Evolutionary conservation across 2,329 filamentous ascomycete species (phyloP).

Genomic region (Fusarium cyanostomum): DNA sequence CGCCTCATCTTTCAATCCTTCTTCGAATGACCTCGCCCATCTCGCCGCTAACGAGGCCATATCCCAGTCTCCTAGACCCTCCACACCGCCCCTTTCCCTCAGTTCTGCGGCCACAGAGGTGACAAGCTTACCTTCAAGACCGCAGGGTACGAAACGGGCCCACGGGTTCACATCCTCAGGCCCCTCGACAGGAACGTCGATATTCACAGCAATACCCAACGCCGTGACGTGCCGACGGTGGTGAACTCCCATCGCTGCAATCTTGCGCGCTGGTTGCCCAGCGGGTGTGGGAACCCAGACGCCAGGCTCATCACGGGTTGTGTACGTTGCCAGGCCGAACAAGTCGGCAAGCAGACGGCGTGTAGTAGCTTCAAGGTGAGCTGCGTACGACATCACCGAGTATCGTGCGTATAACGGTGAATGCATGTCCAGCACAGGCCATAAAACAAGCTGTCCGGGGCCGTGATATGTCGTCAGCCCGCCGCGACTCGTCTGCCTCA

Average conservation of each 20-base stretch:
- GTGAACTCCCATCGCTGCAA: constrained; percentile 93
- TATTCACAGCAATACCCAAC: constrained; percentile 84
- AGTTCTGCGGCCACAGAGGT: constrained; percentile 75
- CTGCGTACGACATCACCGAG: constrained; percentile 79
- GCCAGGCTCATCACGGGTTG: constrained; percentile 80
- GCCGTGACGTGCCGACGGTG: constrained; percentile 83
- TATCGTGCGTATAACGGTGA: constrained; percentile 64
- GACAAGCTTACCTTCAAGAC: constrained; percentile 79
- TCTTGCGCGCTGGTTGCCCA: constrained; percentile 68
- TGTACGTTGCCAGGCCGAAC: constrained; percentile 67
- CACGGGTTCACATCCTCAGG: constrained; percentile 58
- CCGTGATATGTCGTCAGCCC: constrained; percentile 96
- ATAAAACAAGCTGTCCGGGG: constrained; percentile 91
- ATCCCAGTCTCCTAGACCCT: constrained; percentile 38
- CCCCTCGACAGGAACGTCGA: constrained; percentile 66
- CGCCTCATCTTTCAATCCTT: constrained; percentile 44
- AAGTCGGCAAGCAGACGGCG: constrained; percentile 67
- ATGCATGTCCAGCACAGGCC: constrained; percentile 86
- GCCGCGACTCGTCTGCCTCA: constrained; percentile 79
- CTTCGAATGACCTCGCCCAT: constrained; percentile 49
- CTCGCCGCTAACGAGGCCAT: constrained; percentile 42
- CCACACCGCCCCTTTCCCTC: constrained; percentile 18
- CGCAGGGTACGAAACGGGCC: constrained; percentile 87
- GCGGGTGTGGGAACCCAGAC: constrained; percentile 71
- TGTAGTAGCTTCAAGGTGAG: constrained; percentile 79